phyloP scores from a whole-genome alignment of 2,329 filamentous ascomycete genomes.

The Sclerotinia nivalis region DNA sequence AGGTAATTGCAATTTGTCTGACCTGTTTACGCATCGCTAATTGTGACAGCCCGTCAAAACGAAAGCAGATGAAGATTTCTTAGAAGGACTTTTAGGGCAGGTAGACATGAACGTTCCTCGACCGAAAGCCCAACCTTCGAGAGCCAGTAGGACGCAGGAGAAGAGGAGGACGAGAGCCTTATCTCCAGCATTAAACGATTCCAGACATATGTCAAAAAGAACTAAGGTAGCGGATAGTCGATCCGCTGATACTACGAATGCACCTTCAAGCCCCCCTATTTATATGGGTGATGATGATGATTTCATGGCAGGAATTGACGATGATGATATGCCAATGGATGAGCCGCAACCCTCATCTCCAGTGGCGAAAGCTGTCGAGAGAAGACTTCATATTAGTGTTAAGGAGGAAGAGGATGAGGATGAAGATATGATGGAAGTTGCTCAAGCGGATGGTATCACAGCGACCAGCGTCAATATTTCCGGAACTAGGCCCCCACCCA shows the following conservation, averaged over 20 bases:
- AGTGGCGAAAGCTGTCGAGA: conserved; percentile 72
- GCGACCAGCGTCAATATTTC: conserved; percentile 79
- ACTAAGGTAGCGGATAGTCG: conserved; percentile 54
- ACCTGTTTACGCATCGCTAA: conserved; percentile 34
- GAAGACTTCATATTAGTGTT: conserved; percentile 61
- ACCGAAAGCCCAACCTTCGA: conserved; percentile 60
- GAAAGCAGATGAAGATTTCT: conserved; percentile 85
- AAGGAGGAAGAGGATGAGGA: conserved; percentile 73
- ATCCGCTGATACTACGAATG: conserved; percentile 24
- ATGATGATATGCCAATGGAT: conserved; percentile 75
- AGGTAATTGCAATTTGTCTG: conserved; percentile 54
- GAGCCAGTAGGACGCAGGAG: conserved; percentile 69
- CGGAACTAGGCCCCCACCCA: conserved; percentile 76
- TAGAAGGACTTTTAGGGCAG: conserved; percentile 80
- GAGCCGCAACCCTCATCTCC: conserved; percentile 87
- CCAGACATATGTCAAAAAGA: conserved; percentile 57
- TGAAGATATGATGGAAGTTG: conserved; percentile 84
- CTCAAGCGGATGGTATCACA: conserved; percentile 70
- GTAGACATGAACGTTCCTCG: conserved; percentile 76
- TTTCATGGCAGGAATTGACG: conserved; percentile 58
- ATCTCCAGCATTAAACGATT: conserved; percentile 65
- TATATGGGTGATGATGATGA: conserved; percentile 58
- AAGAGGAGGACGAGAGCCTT: conserved; percentile 77
- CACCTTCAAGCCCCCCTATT: conserved; percentile 49
- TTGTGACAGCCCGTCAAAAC: conserved; percentile 66